Evolutionary conservation across 768 basidiomycete species (phyloP).

Genomic region (Podaxis sp.): DNA sequence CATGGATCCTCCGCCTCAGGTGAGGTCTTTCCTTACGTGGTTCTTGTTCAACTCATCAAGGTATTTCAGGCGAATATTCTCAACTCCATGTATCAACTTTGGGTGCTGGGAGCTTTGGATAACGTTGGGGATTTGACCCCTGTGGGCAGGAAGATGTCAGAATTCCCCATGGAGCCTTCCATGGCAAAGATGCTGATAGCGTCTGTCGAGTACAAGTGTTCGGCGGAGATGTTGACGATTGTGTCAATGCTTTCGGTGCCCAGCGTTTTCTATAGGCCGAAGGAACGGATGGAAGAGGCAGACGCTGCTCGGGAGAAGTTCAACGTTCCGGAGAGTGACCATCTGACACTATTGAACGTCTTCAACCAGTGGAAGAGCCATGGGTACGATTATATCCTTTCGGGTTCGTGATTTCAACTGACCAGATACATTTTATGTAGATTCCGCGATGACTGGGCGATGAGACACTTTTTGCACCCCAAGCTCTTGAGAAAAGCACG

Average conservation of each 20-base stretch:
- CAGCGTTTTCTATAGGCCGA: conserved; percentile 95
- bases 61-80: conserved; percentile 86
- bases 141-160: conserved; percentile 94
- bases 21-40: conserved; percentile 24
- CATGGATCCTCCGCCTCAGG: conserved; percentile 99
- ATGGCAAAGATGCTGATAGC: conserved; percentile 99
- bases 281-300: conserved; percentile 95
- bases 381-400: conserved; percentile 51
- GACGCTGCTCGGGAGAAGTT: conserved; percentile 98
- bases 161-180: conserved; percentile 99
- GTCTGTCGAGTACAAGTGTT: conserved; percentile 91
- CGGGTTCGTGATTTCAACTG: conserved; percentile 3
- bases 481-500: conserved; percentile 93
- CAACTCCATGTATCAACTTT: conserved; percentile 99
- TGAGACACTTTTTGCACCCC: conserved; percentile 95
- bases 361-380: conserved; percentile 99
- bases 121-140: conserved; percentile 96
- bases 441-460: conserved; percentile 91
- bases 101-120: conserved; percentile 97
- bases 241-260: conserved; percentile 99
- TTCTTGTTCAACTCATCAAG: neutral
- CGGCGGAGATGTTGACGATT: conserved; percentile 95
- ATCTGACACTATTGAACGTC: conserved; percentile 92
- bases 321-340: conserved; percentile 97
- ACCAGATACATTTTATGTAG: conserved; percentile 35